These are phyloP conservation scores for Talaromyces nanjingensis DNA, from an alignment of 495 filamentous ascomycete species.

Conservation along the genomic window DNA sequence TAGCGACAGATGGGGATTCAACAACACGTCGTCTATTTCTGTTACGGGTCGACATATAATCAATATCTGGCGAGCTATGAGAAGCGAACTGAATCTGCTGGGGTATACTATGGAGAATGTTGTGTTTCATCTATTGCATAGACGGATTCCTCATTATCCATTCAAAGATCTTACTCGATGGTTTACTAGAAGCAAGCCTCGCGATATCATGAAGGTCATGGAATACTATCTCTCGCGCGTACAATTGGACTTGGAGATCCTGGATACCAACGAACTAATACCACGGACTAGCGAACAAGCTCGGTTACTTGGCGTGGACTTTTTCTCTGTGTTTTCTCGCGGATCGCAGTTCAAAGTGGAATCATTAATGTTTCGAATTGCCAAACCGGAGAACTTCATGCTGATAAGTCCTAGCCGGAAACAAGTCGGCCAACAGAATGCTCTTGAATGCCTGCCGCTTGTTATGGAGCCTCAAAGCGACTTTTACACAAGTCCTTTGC, in stretches of 20 bases:
- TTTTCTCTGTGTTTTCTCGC: conserved; percentile 87
- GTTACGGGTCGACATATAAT: conserved; percentile 92
- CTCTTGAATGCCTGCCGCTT: conserved; percentile 86
- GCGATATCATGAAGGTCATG: conserved; percentile 66
- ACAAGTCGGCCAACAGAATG: conserved; percentile 92
- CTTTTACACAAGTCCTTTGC: conserved; percentile 82
- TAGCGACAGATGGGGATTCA: conserved; percentile 85
- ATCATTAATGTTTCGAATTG: conserved; percentile 96
- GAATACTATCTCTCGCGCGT: conserved; percentile 73
- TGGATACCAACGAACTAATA: conserved; percentile 85
- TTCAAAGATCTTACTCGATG: conserved; percentile 72
- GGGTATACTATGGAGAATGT: conserved; percentile 98
- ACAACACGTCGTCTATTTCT: conserved; percentile 76
- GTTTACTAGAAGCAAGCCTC: conserved; percentile 61
- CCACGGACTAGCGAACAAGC: conserved; percentile 91
- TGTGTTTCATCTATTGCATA: conserved; percentile 83
- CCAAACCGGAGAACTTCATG: conserved; percentile 92
- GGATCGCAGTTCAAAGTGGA: conserved; percentile 98
- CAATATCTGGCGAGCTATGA: conserved; percentile 97
- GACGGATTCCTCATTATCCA: conserved; percentile 84
- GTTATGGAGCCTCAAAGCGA: conserved; percentile 97
- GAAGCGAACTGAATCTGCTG: conserved; percentile 76
- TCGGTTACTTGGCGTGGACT: conserved; percentile 86
- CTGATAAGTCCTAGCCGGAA: conserved; percentile 82
- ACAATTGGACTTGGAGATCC: conserved; percentile 79